Conservation (phyloP, 1,284 basidiomycete genomes). For the Schizophyllum commune region DNA sequence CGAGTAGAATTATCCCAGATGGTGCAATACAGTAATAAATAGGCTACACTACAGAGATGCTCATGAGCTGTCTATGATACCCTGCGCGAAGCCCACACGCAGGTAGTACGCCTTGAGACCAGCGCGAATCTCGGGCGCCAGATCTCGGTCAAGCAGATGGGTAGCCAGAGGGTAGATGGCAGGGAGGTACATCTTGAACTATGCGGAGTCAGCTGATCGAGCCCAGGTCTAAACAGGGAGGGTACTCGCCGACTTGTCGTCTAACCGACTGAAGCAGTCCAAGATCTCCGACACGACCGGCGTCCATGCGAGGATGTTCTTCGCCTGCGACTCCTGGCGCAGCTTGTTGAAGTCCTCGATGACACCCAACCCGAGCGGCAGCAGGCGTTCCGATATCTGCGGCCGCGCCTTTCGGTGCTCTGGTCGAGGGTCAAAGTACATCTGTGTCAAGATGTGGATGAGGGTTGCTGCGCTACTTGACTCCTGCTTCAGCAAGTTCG, state of each 20-base stretch:
- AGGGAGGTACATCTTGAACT: slow-evolving; percentile 82
- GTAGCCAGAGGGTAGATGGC: slow-evolving; percentile 83
- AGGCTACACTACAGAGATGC: neutral
- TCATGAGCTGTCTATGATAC: slow-evolving; percentile 49
- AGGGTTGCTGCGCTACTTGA: slow-evolving; percentile 94
- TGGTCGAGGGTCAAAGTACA: slow-evolving; percentile 90
- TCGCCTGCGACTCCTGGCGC: slow-evolving; percentile 85
- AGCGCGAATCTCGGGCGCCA: slow-evolving; percentile 74
- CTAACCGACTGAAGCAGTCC: slow-evolving; percentile 83
- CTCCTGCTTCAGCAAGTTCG: slow-evolving; percentile 97
- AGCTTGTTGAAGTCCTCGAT: slow-evolving; percentile 88
- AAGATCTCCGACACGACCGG: slow-evolving; percentile 94
- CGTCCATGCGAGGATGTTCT: slow-evolving; percentile 97
- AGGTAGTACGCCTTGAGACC: slow-evolving; percentile 72
- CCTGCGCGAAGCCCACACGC: slow-evolving; percentile 66
- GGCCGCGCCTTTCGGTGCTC: slow-evolving; percentile 78
- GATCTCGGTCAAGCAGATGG: slow-evolving; percentile 74
- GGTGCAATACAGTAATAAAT: neutral
- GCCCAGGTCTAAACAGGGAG: no score
- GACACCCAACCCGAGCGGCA: slow-evolving; percentile 92
- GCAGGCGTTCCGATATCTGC: slow-evolving; percentile 81
- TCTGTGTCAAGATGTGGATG: slow-evolving; percentile 85
- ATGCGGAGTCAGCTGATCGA: slow-evolving; percentile 8
- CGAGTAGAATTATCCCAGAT: neutral
- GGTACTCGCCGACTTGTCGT: slow-evolving; percentile 59